These are phyloP conservation scores for Ceraceosorus bombacis DNA, from an alignment of 1,284 basidiomycete species.

Conservation along the genomic window DNA sequence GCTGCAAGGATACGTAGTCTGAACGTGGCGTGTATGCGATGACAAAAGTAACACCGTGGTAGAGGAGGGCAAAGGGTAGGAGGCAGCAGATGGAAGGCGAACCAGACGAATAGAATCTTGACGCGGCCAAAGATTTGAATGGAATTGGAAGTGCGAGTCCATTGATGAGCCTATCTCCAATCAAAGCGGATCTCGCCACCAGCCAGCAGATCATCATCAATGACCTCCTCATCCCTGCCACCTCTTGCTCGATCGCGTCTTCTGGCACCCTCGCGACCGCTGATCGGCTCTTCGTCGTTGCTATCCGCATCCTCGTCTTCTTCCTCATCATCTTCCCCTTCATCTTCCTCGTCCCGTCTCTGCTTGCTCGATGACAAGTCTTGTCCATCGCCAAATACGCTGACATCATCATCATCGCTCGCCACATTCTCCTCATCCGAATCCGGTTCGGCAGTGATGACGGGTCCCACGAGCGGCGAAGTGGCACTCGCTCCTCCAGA, in stretches of 20 bases:
- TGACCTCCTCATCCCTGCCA: slow-evolving; percentile 26
- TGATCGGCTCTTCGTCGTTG: slow-evolving; percentile 1
- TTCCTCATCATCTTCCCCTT: slow-evolving; percentile 22
- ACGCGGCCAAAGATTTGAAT: too few relatives aligned
- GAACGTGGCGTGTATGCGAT: too few relatives aligned
- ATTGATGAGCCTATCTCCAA: slow-evolving; percentile 18
- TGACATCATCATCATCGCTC: slow-evolving; percentile 11
- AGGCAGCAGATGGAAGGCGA: too few relatives aligned
- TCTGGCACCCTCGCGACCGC: not conserved
- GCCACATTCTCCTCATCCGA: slow-evolving; percentile 12
- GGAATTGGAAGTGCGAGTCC: too few relatives aligned
- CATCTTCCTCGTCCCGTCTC: slow-evolving; percentile 12
- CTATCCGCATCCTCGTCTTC: slow-evolving; percentile 18
- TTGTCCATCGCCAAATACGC: slow-evolving; percentile 13
- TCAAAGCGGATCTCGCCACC: slow-evolving; percentile 46
- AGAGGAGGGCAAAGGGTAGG: too few relatives aligned
- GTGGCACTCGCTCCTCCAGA: slow-evolving; percentile 13
- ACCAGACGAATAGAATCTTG: too few relatives aligned
- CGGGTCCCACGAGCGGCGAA: slow-evolving; percentile 27
- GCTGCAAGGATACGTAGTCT: too few relatives aligned
- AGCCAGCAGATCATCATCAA: slow-evolving; percentile 39
- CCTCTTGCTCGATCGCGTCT: slow-evolving; percentile 13
- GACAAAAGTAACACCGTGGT: too few relatives aligned
- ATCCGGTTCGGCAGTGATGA: slow-evolving; percentile 15
- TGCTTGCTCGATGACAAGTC: not conserved